Evolutionary conservation across 345 rosid species (phyloP).

Genomic region (Cardamine occulta): DNA sequence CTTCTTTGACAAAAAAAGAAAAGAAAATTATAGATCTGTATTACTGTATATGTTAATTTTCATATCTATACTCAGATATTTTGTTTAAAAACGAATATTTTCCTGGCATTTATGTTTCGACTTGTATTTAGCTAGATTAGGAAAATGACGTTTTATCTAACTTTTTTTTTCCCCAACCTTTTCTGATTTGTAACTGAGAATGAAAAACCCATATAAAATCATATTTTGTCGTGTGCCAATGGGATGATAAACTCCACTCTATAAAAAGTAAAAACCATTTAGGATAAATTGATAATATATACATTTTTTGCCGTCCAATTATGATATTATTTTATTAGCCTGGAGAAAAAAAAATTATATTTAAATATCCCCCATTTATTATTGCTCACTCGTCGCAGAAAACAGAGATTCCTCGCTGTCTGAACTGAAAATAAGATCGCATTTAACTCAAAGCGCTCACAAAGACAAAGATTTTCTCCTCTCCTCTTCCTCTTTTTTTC

Average conservation of each 20-base stretch:
- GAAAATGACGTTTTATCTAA: slow-evolving; percentile 25
- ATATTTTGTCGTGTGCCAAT: background rate
- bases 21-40: too few species aligned
- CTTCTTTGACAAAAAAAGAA: background rate
- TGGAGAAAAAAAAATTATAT: slow-evolving; percentile 5
- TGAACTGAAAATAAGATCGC: slow-evolving; percentile 43
- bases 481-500: too few species aligned
- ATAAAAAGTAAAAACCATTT: background rate
- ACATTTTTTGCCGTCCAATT: background rate
- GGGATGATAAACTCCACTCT: background rate
- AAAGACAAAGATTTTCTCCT: slow-evolving; percentile 44
- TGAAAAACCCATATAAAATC: slow-evolving; percentile 9
- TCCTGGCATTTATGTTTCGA: slow-evolving; percentile 14
- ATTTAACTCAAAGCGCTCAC: slow-evolving; percentile 35
- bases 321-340: background rate
- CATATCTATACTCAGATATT: background rate
- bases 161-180: background rate
- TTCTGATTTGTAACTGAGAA: background rate
- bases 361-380: slow-evolving; percentile 40
- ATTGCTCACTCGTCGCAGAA: slow-evolving; percentile 45
- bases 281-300: background rate
- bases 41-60: background rate
- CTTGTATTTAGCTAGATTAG: slow-evolving; percentile 22
- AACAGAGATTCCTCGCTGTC: slow-evolving; percentile 54
- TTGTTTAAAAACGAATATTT: background rate